Evolutionary conservation across 208 protist species (phyloP).

Genomic region (Trichomonas gallinae): DNA sequence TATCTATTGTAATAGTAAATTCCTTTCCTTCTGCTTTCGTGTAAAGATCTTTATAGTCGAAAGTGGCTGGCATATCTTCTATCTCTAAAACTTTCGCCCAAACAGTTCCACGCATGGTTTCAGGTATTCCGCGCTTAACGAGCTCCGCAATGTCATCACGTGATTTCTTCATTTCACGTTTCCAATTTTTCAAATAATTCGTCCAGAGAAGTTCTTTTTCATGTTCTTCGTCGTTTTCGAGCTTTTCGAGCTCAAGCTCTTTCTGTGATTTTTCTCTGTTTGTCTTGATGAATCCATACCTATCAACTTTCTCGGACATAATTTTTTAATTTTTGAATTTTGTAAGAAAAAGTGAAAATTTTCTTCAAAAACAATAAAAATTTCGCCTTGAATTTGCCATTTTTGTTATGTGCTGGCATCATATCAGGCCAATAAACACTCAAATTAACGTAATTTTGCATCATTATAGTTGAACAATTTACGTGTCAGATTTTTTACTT

Average conservation of each 20-base stretch:
- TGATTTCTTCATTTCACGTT: neutral
- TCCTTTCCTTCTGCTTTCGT: neutral
- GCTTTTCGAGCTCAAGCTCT: neutral
- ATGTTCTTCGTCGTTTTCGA: neutral
- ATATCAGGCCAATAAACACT: no score
- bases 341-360: no score
- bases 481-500: no score
- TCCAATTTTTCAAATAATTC: neutral
- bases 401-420: no score
- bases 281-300: neutral
- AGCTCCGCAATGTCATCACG: neutral
- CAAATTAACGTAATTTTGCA: no score
- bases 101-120: neutral
- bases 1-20: neutral
- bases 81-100: neutral
- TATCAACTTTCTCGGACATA: neutral
- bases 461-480: no score
- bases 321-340: no score
- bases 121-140: neutral
- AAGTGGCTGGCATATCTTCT: no score
- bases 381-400: no score
- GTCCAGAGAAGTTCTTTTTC: neutral
- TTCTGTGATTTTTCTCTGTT: neutral
- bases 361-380: no score
- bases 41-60: neutral